A percentile compares a stretch with the other conserved stretches of the same genome.
phyloP scores from a whole-genome alignment of 805 yeast species.

The Ogataea minuta region DNA sequence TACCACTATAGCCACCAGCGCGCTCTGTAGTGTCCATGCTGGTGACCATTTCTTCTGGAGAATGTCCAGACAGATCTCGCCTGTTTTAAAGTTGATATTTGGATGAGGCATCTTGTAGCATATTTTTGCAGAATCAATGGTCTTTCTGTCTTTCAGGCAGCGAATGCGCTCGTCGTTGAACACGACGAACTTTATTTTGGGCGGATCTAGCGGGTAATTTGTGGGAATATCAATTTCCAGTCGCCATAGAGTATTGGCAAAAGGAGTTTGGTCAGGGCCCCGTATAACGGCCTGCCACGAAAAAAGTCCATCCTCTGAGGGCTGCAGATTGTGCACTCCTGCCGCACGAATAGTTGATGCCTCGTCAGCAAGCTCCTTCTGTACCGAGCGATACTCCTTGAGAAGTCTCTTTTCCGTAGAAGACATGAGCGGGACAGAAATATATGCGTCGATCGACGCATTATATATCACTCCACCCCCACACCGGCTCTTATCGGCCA shows the following conservation, averaged over 20 bases:
- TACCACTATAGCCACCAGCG: constrained; percentile 55
- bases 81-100: constrained; percentile 50
- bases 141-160: background rate
- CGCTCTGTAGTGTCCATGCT: constrained; percentile 61
- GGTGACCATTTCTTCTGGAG: constrained; percentile 66
- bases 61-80: constrained; percentile 71
- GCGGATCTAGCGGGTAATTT: constrained; percentile 61
- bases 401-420: constrained; percentile 35
- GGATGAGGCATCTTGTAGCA: constrained; percentile 44
- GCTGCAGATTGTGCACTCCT: constrained; percentile 42
- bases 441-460: constrained; percentile 7
- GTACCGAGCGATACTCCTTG: constrained; percentile 35
- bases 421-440: constrained; percentile 13
- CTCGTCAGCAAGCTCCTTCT: constrained; percentile 27
- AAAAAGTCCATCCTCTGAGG: constrained; percentile 41
- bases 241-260: constrained; percentile 50
- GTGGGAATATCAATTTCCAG: constrained; percentile 44
- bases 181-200: constrained; percentile 44
- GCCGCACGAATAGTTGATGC: constrained; percentile 23
- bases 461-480: background rate
- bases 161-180: constrained; percentile 13
- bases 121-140: constrained; percentile 1
- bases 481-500: constrained; percentile 14
- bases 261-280: constrained; percentile 55
- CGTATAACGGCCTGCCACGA: constrained; percentile 50